Percentiles rank a stretch among this genome's conserved stretches.
phyloP scores from a whole-genome alignment of 805 yeast genomes.

The Ogataea allantospora region DNA sequence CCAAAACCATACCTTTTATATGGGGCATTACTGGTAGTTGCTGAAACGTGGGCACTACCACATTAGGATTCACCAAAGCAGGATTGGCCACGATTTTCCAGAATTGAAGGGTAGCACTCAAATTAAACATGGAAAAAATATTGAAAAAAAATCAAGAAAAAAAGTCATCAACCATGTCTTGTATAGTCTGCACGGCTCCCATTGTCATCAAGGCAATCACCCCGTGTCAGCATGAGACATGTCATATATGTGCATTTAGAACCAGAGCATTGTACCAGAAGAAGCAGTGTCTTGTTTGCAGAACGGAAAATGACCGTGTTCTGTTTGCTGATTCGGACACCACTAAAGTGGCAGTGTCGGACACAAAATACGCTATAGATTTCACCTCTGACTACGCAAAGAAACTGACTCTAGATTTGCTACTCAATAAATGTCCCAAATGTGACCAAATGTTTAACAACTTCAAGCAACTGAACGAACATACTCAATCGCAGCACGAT shows the following conservation, averaged over 20 bases:
- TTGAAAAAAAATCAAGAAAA: conserved; percentile 31
- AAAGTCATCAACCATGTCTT: conserved; percentile 27
- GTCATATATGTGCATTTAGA: conserved; percentile 79
- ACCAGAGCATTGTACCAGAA: conserved; percentile 79
- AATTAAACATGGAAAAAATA: conserved; percentile 37
- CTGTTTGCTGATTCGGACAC: conserved; percentile 61
- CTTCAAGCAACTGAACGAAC: conserved; percentile 62
- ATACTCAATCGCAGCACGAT: conserved; percentile 62
- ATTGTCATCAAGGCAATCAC: conserved; percentile 65
- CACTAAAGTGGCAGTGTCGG: conserved; percentile 21
- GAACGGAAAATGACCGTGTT: conserved; percentile 60
- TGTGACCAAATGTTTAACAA: conserved; percentile 35
- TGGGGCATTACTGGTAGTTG: conserved; percentile 29
- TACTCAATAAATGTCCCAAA: conserved; percentile 55
- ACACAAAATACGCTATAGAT: conserved; percentile 50
- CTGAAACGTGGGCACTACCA: conserved; percentile 51
- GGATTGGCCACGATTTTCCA: conserved; percentile 61
- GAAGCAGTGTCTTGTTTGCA: conserved; percentile 77
- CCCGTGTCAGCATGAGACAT: conserved; percentile 81
- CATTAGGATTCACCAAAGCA: conserved; percentile 66
- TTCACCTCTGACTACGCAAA: conserved; percentile 57
- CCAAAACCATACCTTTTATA: conserved; percentile 79
- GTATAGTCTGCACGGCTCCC: conserved; percentile 83
- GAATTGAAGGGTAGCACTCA: conserved; percentile 75
- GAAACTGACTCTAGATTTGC: conserved; percentile 47